Evolutionary conservation across 2,329 filamentous ascomycete genomes (phyloP).

Genomic region (Diaporthe batatas): DNA sequence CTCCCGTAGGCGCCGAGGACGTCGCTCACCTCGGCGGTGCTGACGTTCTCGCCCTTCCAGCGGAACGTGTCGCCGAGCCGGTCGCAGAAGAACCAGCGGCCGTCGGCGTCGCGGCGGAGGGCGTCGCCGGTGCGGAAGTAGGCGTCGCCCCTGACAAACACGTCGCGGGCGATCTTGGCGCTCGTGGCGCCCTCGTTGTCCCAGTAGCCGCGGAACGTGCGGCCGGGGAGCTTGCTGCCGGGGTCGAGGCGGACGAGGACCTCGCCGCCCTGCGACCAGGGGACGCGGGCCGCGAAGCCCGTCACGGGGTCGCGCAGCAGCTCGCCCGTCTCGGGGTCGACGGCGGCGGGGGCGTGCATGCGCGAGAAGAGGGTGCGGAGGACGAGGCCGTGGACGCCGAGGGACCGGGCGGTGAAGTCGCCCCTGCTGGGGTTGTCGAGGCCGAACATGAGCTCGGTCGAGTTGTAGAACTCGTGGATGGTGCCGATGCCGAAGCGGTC

Average conservation of each 20-base stretch:
- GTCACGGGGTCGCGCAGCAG: slow-evolving; percentile 75
- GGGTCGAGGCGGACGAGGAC: slow-evolving; percentile 73
- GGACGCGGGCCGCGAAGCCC: slow-evolving; percentile 73
- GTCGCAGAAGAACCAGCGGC: slow-evolving; percentile 78
- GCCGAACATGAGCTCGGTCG: slow-evolving; percentile 77
- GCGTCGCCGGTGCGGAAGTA: slow-evolving; percentile 80
- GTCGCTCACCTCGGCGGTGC: slow-evolving; percentile 76
- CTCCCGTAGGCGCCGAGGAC: slow-evolving; percentile 68
- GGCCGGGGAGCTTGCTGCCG: slow-evolving; percentile 52
- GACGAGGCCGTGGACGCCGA: slow-evolving; percentile 79
- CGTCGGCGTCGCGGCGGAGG: slow-evolving; percentile 70
- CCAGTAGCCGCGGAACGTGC: slow-evolving; percentile 78
- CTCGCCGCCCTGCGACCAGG: slow-evolving; percentile 81
- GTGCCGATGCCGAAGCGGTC: slow-evolving; percentile 73
- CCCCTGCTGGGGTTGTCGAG: slow-evolving; percentile 72
- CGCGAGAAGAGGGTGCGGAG: slow-evolving; percentile 66
- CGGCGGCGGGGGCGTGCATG: slow-evolving; percentile 73
- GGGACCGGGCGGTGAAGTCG: slow-evolving; percentile 72
- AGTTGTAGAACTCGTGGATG: slow-evolving; percentile 83
- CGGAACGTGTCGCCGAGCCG: slow-evolving; percentile 79
- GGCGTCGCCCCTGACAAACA: slow-evolving; percentile 75
- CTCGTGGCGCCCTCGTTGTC: slow-evolving; percentile 75
- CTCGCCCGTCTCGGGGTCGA: slow-evolving; percentile 77
- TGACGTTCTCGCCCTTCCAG: slow-evolving; percentile 80
- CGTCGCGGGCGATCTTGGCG: slow-evolving; percentile 74